Conservation (phyloP, 106 monocot genomes). For the Dactylorhiza incarnata region DNA sequence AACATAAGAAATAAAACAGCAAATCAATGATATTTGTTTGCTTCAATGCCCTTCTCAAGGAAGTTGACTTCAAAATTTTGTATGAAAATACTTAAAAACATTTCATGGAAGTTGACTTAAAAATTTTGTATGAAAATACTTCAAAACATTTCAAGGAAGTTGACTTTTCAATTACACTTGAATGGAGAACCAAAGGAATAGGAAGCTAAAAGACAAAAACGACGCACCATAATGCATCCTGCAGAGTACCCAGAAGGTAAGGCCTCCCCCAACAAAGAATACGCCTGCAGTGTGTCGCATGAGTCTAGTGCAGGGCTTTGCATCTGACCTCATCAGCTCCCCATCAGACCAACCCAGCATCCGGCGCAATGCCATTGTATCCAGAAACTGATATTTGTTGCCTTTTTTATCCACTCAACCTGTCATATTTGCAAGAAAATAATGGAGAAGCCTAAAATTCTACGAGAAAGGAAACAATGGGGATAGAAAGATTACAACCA, state of each 20-base stretch:
- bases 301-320: constrained; percentile 49
- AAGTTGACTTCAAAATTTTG: no score
- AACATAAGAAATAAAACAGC: no score
- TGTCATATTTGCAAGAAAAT: not conserved
- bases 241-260: constrained; percentile 66
- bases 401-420: not conserved
- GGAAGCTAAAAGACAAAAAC: not conserved
- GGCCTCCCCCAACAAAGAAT: constrained; percentile 41
- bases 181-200: not conserved
- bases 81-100: no score
- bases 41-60: no score
- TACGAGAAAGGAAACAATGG: not conserved
- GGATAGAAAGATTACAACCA: no score
- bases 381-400: not conserved
- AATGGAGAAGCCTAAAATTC: not conserved
- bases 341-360: constrained; percentile 52
- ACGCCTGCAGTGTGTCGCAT: constrained; percentile 51
- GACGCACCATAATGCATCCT: constrained; percentile 40
- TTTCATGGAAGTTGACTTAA: no score
- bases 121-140: no score
- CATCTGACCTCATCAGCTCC: constrained; percentile 62
- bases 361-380: constrained; percentile 40
- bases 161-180: no score
- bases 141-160: no score
- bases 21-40: no score